These are phyloP conservation scores for Chrysosporium keratinophilum DNA, from an alignment of 2,329 filamentous ascomycete genomes.

Conservation along the genomic window DNA sequence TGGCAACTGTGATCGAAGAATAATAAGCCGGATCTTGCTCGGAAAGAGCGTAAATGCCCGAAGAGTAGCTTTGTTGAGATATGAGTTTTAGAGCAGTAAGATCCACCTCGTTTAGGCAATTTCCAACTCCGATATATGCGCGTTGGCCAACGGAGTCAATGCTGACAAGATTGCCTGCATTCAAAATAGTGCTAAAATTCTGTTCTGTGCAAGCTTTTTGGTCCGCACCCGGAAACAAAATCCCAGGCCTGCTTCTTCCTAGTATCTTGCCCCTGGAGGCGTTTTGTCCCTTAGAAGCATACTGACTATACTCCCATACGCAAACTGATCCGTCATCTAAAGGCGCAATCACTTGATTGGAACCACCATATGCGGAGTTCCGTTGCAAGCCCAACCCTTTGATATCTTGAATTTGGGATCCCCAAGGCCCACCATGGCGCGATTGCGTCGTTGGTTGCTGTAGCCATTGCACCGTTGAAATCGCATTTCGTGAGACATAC, in stretches of 20 bases:
- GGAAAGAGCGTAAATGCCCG: constrained; percentile 74
- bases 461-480: constrained; percentile 66
- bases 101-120: constrained; percentile 70
- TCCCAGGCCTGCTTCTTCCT: constrained; percentile 44
- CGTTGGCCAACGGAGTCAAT: constrained; percentile 57
- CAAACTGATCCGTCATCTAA: constrained; percentile 81
- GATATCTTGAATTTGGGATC: constrained; percentile 49
- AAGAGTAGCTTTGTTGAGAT: constrained; percentile 62
- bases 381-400: constrained; percentile 62
- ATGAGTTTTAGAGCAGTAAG: constrained; percentile 60
- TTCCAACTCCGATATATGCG: constrained; percentile 72
- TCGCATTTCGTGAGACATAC: constrained; percentile 71
- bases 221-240: constrained; percentile 19
- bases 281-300: constrained; percentile 21
- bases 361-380: constrained; percentile 42
- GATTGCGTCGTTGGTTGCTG: constrained; percentile 44
- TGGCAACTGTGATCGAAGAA: constrained; percentile 72
- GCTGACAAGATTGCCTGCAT: constrained; percentile 69
- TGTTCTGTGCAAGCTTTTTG: constrained; percentile 48
- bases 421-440: constrained; percentile 29
- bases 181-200: constrained; percentile 27
- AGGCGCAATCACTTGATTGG: constrained; percentile 59
- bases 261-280: constrained; percentile 48
- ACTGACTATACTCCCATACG: constrained; percentile 62
- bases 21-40: constrained; percentile 48